Base-by-base conservation (phyloP, 495 filamentous ascomycete genomes). In the Talaromyces nanjingensis region DNA sequence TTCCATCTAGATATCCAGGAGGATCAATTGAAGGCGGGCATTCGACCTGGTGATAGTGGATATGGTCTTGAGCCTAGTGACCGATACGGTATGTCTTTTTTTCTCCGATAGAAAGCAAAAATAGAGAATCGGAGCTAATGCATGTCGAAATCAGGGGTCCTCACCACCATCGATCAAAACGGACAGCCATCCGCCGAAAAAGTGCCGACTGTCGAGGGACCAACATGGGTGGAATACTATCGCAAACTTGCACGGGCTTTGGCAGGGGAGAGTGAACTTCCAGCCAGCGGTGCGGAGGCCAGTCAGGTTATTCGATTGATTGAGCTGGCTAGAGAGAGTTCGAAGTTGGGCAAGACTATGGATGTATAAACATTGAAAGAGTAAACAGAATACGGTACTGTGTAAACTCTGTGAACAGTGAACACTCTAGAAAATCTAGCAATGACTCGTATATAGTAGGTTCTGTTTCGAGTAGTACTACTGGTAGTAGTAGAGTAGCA, bases 1-100 rank as follows among this genome's bases (percentile, higher is more conserved):
- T 85, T 75, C 69, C 84, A 89, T 64, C 74, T 94, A 0, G 92
- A 96, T 75, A 76, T 85, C 33, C 92, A 96, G 75, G 92, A 96
- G 74, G 87, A 89, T 49, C 89, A 93, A 67, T 79, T 96, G 47
- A 87, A 86, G 73, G 82, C 78, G 2, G 92, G 91, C 0, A 71
- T 86, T 67, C 84, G 77, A 73, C 85, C 88, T 20, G 81, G 81
- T 5, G 87, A 92, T 62, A 73, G 75, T 6, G 80, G 72, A 6
- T 96, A 90, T 68, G 92, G 89, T 1, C 69, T 81, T 20, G 91
- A 96, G 72, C 78, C 81, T 3, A 75, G 78, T 59, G 76, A 81
- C 59, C 65, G 77, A 65, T 79, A 83, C 63, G 84, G 82, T 73
- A 76, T 34, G 66, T n/a, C 34, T 18, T 33, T 9, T 2, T 14